Conservation (phyloP, 768 basidiomycete genomes). For the Phylloporus scabripes region DNA sequence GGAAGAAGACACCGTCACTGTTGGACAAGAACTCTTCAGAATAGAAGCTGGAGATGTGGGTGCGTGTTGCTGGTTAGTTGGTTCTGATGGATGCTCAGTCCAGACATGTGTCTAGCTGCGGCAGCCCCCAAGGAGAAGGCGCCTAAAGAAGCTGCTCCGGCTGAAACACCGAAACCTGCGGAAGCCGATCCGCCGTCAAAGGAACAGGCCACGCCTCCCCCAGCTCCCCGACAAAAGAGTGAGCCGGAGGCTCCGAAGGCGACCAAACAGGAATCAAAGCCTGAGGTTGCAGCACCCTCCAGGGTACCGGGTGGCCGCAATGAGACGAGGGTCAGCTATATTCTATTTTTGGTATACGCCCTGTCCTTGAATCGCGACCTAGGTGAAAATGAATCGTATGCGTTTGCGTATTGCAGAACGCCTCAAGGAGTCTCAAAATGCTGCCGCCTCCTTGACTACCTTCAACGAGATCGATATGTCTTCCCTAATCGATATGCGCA, state of each 20-base stretch:
- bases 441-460: slow-evolving; percentile 93
- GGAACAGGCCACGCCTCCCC: slow-evolving; percentile 44
- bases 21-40: slow-evolving; percentile 91
- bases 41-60: slow-evolving; percentile 77
- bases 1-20: slow-evolving; percentile 91
- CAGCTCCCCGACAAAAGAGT: slow-evolving; percentile 34
- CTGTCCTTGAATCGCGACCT: background rate
- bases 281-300: slow-evolving; percentile 28
- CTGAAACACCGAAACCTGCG: slow-evolving; percentile 29
- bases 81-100: background rate
- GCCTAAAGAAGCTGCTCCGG: slow-evolving; percentile 22
- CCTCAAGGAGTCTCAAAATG: slow-evolving; percentile 96
- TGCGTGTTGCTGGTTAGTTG: slow-evolving; percentile 22
- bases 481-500: slow-evolving; percentile 86
- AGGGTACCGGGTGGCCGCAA: slow-evolving; percentile 52
- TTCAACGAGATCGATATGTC: slow-evolving; percentile 99
- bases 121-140: slow-evolving; percentile 24
- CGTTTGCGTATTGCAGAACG: slow-evolving; percentile 94
- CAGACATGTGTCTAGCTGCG: slow-evolving; percentile 18
- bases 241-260: slow-evolving; percentile 32
- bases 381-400: slow-evolving; percentile 99
- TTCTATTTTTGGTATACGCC: background rate
- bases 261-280: slow-evolving; percentile 30
- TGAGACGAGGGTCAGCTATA: slow-evolving; percentile 72
- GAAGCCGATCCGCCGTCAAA: slow-evolving; percentile 44